These are phyloP conservation scores for Brassica hybrid DNA, from an alignment of 441 rosid species.

Conservation along the genomic window DNA sequence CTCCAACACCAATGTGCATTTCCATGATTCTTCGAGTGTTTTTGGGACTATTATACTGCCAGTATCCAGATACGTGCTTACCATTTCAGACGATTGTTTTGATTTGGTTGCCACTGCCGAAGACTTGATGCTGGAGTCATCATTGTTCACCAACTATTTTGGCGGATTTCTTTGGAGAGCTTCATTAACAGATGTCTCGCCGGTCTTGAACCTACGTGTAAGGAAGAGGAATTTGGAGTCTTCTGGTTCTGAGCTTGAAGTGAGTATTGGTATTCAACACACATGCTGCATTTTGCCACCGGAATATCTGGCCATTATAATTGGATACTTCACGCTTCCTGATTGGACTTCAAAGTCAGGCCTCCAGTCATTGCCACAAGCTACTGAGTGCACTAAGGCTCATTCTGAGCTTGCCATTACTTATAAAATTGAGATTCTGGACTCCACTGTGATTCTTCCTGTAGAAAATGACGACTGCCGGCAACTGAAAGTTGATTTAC, in stretches of 20 bases:
- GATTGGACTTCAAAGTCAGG: conserved; percentile 69
- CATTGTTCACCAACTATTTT: conserved; percentile 65
- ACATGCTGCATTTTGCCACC: conserved; percentile 74
- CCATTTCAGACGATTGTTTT: conserved; percentile 52
- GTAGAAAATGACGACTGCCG: conserved; percentile 55
- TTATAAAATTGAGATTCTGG: conserved; percentile 82
- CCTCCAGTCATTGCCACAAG: conserved; percentile 46
- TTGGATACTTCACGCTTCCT: conserved; percentile 87
- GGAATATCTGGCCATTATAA: conserved; percentile 78
- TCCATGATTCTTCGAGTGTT: conserved; percentile 84
- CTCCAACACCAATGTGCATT: conserved; percentile 65
- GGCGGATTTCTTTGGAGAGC: conserved; percentile 82
- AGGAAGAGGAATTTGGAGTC: conserved; percentile 56
- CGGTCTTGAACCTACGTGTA: conserved; percentile 73
- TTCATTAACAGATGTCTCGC: conserved; percentile 55
- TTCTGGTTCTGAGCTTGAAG: conserved; percentile 66
- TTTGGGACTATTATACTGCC: conserved; percentile 76
- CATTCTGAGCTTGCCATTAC: conserved; percentile 46
- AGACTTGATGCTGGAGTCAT: conserved; percentile 75
- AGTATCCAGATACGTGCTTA: conserved; percentile 53
- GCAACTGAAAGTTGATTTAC: conserved; percentile 68
- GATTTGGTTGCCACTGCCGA: conserved; percentile 76
- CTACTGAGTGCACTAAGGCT: conserved; percentile 34
- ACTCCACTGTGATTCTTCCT: conserved; percentile 71
- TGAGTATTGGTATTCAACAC: conserved; percentile 90